phyloP scores from a whole-genome alignment of 2,329 filamentous ascomycete genomes.

The Cylindrodendrum hubeiense region DNA sequence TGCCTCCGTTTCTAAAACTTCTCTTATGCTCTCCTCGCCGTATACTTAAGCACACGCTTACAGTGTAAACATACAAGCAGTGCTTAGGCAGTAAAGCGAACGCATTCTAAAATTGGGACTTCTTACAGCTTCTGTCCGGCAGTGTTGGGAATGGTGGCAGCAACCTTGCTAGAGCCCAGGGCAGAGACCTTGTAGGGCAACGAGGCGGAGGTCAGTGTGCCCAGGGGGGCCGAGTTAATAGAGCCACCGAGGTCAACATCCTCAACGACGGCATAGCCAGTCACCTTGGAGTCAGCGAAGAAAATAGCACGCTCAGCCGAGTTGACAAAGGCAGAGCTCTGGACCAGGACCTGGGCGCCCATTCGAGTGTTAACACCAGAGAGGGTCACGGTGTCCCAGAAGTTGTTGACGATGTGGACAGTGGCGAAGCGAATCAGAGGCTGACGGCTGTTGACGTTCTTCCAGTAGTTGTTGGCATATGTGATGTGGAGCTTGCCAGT shows the following conservation, averaged over 20 bases:
- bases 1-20: too few species aligned
- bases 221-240: constrained; percentile 55
- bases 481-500: constrained; percentile 72
- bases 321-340: constrained; percentile 65
- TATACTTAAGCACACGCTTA: too few species aligned
- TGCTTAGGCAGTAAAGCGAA: background rate
- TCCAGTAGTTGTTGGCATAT: constrained; percentile 75
- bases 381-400: constrained; percentile 55
- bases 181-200: constrained; percentile 62
- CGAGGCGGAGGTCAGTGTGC: constrained; percentile 63
- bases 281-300: constrained; percentile 55
- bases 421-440: constrained; percentile 77
- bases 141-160: constrained; percentile 53
- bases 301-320: constrained; percentile 50
- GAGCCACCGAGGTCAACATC: constrained; percentile 58
- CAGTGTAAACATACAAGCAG: too few species aligned
- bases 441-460: constrained; percentile 72
- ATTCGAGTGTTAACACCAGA: constrained; percentile 68
- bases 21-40: too few species aligned
- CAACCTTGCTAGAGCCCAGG: constrained; percentile 61
- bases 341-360: constrained; percentile 67
- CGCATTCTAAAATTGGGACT: background rate
- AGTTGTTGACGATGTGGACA: constrained; percentile 69
- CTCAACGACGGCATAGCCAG: constrained; percentile 56
- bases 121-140: constrained; percentile 52